phyloP scores from a whole-genome alignment of 768 basidiomycete genomes.

The Suillus cothurnatus region DNA sequence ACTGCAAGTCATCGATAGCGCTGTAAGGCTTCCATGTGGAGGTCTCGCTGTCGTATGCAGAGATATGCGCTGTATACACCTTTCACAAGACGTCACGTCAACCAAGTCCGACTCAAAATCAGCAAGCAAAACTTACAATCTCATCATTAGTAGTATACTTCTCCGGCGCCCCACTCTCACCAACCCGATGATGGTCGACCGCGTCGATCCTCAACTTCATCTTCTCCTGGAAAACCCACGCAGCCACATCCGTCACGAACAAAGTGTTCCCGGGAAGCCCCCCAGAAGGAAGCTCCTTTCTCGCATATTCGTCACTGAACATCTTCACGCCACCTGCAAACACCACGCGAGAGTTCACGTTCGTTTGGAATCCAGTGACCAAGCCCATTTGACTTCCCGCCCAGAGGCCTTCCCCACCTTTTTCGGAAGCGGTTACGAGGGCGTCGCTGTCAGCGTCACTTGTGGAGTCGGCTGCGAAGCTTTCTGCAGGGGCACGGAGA shows the following conservation, averaged over 20 bases:
- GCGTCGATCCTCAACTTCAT: slow-evolving; percentile 78
- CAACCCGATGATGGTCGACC: slow-evolving; percentile 71
- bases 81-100: slow-evolving; percentile 32
- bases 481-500: slow-evolving; percentile 72
- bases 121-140: slow-evolving; percentile 53
- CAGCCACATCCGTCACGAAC: slow-evolving; percentile 72
- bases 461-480: slow-evolving; percentile 73
- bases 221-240: slow-evolving; percentile 92
- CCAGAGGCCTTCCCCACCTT: slow-evolving; percentile 79
- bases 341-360: slow-evolving; percentile 71
- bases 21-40: slow-evolving; percentile 73
- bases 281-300: slow-evolving; percentile 62
- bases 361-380: slow-evolving; percentile 89
- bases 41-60: slow-evolving; percentile 59
- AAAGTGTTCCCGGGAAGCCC: slow-evolving; percentile 72
- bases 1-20: slow-evolving; percentile 76
- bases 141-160: slow-evolving; percentile 87
- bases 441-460: slow-evolving; percentile 23
- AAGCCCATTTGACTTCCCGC: slow-evolving; percentile 77
- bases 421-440: slow-evolving; percentile 70
- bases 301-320: slow-evolving; percentile 75
- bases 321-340: slow-evolving; percentile 83
- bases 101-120: not conserved
- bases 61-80: slow-evolving; percentile 77
- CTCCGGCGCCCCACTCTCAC: slow-evolving; percentile 61